These are phyloP conservation scores for Trichoderma afroharzianum DNA, from an alignment of 2,329 filamentous ascomycete genomes.

Conservation along the genomic window DNA sequence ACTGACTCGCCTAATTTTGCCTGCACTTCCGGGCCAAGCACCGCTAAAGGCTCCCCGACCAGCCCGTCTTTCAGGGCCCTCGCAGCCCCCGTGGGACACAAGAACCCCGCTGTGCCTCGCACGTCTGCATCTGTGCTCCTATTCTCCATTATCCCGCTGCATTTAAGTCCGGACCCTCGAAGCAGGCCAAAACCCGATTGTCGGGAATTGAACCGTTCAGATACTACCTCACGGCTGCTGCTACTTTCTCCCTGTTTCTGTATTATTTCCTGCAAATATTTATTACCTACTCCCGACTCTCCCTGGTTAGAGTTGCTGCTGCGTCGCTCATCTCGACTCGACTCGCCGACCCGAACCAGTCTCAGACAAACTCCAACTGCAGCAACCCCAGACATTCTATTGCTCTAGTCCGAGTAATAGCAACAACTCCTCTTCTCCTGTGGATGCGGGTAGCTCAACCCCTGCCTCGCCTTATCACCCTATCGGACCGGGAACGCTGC, in stretches of 20 bases:
- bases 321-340: neutral
- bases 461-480: neutral
- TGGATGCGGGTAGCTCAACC: neutral
- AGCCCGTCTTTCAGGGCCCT: neutral
- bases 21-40: neutral
- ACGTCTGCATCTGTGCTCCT: neutral
- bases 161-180: neutral
- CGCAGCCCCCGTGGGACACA: neutral
- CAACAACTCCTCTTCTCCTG: neutral
- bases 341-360: neutral
- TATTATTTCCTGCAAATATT: neutral
- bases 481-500: neutral
- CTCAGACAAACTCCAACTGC: neutral
- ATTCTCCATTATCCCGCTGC: neutral
- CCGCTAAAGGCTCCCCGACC: neutral
- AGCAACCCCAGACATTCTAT: neutral
- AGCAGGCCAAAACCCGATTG: neutral
- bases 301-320: neutral
- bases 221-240: neutral
- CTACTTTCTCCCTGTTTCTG: neutral
- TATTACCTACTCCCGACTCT: neutral
- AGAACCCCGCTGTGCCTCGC: slow-evolving; percentile 12
- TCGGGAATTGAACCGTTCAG: neutral
- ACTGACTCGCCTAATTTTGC: neutral
- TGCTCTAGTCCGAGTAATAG: neutral